Percentiles rank a stretch among this genome's conserved stretches.
These are phyloP conservation scores for Leucocoprinus leucothites DNA, from an alignment of 768 basidiomycete genomes.

Conservation along the genomic window DNA sequence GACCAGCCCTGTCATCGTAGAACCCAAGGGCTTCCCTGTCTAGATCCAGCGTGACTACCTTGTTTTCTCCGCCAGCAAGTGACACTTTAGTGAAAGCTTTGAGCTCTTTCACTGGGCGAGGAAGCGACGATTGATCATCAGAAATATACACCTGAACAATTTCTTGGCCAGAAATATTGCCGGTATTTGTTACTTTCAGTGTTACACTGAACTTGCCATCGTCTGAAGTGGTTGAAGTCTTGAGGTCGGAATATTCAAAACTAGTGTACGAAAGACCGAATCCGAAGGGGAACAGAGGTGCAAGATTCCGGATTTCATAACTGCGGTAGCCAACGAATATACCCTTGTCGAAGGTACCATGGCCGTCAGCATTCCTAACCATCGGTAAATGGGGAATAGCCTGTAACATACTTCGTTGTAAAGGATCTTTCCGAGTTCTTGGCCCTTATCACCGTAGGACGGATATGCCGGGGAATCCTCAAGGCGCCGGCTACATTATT, in stretches of 20 bases:
- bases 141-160: slow-evolving; percentile 47
- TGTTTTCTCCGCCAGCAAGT: slow-evolving; percentile 40
- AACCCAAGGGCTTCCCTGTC: slow-evolving; percentile 48
- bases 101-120: slow-evolving; percentile 44
- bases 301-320: slow-evolving; percentile 41
- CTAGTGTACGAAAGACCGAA: slow-evolving; percentile 59
- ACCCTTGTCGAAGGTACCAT: slow-evolving; percentile 28
- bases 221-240: slow-evolving; percentile 28
- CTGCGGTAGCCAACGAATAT: slow-evolving; percentile 53
- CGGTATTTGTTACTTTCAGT: slow-evolving; percentile 44
- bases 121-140: slow-evolving; percentile 37
- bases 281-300: slow-evolving; percentile 53
- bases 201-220: slow-evolving; percentile 34
- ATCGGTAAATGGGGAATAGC: not conserved
- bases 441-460: slow-evolving; percentile 39
- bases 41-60: slow-evolving; percentile 33
- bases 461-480: slow-evolving; percentile 51
- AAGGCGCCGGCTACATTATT: slow-evolving; percentile 34
- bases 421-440: slow-evolving; percentile 40
- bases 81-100: slow-evolving; percentile 46
- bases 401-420: slow-evolving; percentile 39
- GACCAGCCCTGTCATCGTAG: slow-evolving; percentile 38
- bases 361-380: too few relatives aligned
- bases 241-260: slow-evolving; percentile 47
- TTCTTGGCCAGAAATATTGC: slow-evolving; percentile 42